Conservation (phyloP, 179 eudicot genomes). For the Carnegiea gigantea region DNA sequence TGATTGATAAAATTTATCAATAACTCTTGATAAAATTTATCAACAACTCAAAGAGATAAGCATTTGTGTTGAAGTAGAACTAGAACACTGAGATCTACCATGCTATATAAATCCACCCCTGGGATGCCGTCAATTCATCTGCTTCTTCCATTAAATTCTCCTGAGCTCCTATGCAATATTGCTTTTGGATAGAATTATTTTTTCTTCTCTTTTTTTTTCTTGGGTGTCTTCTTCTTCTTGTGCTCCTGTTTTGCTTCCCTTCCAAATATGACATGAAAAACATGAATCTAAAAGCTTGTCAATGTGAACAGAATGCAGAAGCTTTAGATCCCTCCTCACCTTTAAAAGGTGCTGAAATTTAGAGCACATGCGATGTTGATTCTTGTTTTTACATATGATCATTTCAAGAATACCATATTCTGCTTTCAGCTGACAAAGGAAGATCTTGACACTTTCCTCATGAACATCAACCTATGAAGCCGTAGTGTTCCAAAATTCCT, state of each 20-base stretch:
- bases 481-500: constrained; percentile 20
- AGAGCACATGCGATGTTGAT: constrained; percentile 78
- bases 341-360: constrained; percentile 75
- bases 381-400: constrained; percentile 77
- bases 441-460: constrained; percentile 65
- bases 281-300: constrained; percentile 65
- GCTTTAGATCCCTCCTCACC: constrained; percentile 83
- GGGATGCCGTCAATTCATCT: no score
- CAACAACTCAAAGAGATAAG: no score
- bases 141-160: no score
- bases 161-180: no score
- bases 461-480: constrained; percentile 45
- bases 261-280: constrained; percentile 57
- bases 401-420: constrained; percentile 75
- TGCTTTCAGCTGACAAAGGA: constrained; percentile 54
- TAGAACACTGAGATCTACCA: no score
- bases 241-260: constrained; percentile 67
- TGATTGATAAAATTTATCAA: no score
- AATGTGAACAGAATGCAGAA: constrained; percentile 55
- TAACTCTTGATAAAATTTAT: no score
- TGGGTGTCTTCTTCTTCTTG: no score
- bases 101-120: no score
- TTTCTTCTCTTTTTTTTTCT: no score
- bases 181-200: no score
- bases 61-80: no score